Percentiles rank a stretch among this genome's conserved stretches.
Conservation (phyloP, 1,284 basidiomycete species). For the Heterobasidion annosum region DNA sequence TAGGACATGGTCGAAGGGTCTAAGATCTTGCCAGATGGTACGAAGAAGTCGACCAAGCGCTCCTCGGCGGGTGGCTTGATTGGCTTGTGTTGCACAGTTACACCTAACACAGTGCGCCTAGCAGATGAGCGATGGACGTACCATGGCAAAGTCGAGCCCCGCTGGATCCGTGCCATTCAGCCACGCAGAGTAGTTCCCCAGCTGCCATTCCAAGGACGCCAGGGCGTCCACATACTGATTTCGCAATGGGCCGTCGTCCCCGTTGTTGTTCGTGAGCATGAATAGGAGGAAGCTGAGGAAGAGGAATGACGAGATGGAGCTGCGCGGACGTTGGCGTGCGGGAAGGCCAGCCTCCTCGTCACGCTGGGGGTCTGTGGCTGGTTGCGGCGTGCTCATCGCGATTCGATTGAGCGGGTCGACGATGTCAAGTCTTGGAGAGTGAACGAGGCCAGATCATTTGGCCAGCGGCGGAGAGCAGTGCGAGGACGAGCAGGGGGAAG, state of each 20-base stretch:
- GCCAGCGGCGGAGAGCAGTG: no score
- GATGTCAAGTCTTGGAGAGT: neutral
- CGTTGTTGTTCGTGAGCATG: slow-evolving; percentile 61
- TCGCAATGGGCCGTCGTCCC: slow-evolving; percentile 50
- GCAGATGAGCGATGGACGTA: slow-evolving; percentile 24
- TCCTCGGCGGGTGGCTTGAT: slow-evolving; percentile 33
- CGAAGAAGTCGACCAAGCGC: slow-evolving; percentile 41
- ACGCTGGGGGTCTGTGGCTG: neutral
- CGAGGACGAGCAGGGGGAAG: no score
- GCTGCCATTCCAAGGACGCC: slow-evolving; percentile 42
- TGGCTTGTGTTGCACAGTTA: slow-evolving; percentile 31
- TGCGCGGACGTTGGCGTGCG: slow-evolving; percentile 29
- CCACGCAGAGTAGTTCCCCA: slow-evolving; percentile 68
- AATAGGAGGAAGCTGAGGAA: slow-evolving; percentile 67
- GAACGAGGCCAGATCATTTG: no score
- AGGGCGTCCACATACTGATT: slow-evolving; percentile 60
- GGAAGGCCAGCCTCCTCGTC: neutral
- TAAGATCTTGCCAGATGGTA: slow-evolving; percentile 34
- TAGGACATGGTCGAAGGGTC: slow-evolving; percentile 47
- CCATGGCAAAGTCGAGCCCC: slow-evolving; percentile 50
- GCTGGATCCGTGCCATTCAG: slow-evolving; percentile 49
- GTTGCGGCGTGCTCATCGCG: neutral
- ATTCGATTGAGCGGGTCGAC: neutral
- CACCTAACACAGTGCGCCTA: neutral
- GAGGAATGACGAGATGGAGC: slow-evolving; percentile 62